Evolutionary conservation across 2,329 filamentous ascomycete species (phyloP).

Genomic region (Alternaria gansuensis): DNA sequence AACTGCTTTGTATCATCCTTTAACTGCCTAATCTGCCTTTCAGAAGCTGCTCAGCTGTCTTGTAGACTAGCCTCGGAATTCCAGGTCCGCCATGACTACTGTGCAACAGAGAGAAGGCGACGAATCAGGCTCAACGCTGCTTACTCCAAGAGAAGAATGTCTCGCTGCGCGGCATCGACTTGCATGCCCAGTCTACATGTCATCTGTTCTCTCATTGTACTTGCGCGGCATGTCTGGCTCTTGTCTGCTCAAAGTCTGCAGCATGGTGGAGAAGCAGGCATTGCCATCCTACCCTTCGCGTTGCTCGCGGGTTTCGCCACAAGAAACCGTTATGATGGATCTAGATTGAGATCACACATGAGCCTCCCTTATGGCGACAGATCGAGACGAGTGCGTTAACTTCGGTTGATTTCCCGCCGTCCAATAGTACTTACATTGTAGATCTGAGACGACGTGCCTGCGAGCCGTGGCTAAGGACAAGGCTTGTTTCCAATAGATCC

Average conservation of each 20-base stretch:
- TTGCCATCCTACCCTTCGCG: conserved; percentile 25
- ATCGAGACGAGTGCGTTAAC: conserved; percentile 40
- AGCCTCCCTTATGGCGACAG: conserved; percentile 35
- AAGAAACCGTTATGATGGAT: conserved; percentile 39
- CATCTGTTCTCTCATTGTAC: conserved; percentile 28
- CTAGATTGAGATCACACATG: conserved; percentile 42
- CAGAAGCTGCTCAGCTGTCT: conserved; percentile 27
- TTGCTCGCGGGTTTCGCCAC: conserved; percentile 40
- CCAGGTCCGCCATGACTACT: conserved; percentile 49
- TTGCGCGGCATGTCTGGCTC: conserved; percentile 31
- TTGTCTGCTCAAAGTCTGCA: conserved; percentile 20
- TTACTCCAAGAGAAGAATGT: conserved; percentile 32
- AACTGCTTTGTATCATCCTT: conserved; percentile 8
- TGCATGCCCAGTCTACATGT: conserved; percentile 35
- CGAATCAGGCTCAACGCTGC: conserved; percentile 38
- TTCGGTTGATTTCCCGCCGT: conserved; percentile 47
- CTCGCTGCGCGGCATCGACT: conserved; percentile 31
- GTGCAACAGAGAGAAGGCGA: conserved; percentile 23
- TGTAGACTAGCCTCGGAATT: conserved; percentile 43
- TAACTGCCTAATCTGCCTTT: conserved; percentile 33
- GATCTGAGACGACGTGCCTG: conserved; percentile 44
- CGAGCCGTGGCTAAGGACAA: conserved; percentile 49
- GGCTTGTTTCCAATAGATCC: conserved; percentile 50
- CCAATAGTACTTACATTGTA: conserved; percentile 41
- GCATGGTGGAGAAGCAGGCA: conserved; percentile 24